A percentile compares a stretch with the other conserved stretches of the same genome.
phyloP scores from a whole-genome alignment of 2,329 filamentous ascomycete species.

The Colletotrichum orchidophilum region DNA sequence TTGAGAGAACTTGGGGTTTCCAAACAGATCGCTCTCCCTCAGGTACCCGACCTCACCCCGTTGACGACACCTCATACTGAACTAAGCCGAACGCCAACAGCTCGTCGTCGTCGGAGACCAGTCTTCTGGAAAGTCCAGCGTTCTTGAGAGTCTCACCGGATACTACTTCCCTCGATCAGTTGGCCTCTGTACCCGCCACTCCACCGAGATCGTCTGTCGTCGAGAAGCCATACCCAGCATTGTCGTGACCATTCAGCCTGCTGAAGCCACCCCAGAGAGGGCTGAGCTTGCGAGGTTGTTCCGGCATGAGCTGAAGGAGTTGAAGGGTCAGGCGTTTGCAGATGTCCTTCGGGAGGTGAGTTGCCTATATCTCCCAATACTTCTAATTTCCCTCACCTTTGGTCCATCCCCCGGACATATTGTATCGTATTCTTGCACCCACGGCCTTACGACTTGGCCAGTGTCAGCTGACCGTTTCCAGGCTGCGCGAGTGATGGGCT shows the following conservation, averaged over 20 bases:
- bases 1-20: slow-evolving; percentile 49
- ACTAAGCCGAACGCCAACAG: slow-evolving; percentile 50
- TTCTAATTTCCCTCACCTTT: accelerated
- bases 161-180: slow-evolving; percentile 56
- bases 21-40: slow-evolving; percentile 40
- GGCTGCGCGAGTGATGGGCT: slow-evolving; percentile 18
- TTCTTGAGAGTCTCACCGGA: slow-evolving; percentile 72
- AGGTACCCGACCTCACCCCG: slow-evolving; percentile 3
- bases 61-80: slow-evolving; percentile 34
- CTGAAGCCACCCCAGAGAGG: background rate
- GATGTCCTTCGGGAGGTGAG: slow-evolving; percentile 5
- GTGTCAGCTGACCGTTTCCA: background rate
- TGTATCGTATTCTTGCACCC: background rate
- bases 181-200: slow-evolving; percentile 59
- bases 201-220: slow-evolving; percentile 56
- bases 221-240: slow-evolving; percentile 48
- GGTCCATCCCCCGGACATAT: background rate
- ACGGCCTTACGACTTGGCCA: too few relatives aligned
- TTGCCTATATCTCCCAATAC: slow-evolving; percentile 55
- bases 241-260: slow-evolving; percentile 53
- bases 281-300: slow-evolving; percentile 42
- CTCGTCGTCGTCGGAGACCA: slow-evolving; percentile 88
- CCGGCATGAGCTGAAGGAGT: slow-evolving; percentile 84
- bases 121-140: slow-evolving; percentile 86
- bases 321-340: slow-evolving; percentile 58